These are phyloP conservation scores for Pichia sp. DNA, from an alignment of 1,139 yeast genomes.

Conservation along the genomic window DNA sequence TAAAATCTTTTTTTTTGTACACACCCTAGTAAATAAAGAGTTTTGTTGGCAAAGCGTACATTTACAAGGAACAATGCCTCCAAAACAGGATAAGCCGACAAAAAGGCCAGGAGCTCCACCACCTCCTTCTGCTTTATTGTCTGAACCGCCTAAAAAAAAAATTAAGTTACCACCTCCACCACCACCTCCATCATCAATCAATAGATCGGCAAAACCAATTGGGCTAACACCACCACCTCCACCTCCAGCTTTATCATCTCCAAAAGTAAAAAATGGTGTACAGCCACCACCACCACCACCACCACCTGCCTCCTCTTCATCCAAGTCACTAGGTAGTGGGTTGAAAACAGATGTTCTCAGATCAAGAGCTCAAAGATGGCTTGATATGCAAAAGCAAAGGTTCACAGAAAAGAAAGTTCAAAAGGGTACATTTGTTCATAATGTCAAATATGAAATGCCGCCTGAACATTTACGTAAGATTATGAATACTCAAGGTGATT, in stretches of 20 bases:
- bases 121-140: not conserved
- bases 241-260: conserved; percentile 13
- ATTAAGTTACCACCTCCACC: conserved; percentile 22
- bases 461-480: conserved; percentile 89
- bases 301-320: conserved; percentile 8
- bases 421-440: conserved; percentile 41
- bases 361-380: conserved; percentile 56
- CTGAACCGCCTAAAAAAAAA: conserved; percentile 15
- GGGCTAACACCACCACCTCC: conserved; percentile 23
- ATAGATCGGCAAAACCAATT: conserved; percentile 8
- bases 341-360: conserved; percentile 26
- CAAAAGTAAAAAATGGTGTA: not conserved
- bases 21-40: not conserved
- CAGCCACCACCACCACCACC: conserved; percentile 8
- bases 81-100: not conserved
- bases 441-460: conserved; percentile 80
- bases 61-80: not conserved
- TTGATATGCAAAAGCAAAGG: conserved; percentile 54
- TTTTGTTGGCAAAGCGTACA: not conserved
- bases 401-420: conserved; percentile 33
- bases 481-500: conserved; percentile 78
- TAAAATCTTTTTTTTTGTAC: not conserved
- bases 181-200: conserved; percentile 4
- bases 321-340: conserved; percentile 24
- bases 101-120: not conserved